These are phyloP conservation scores for Nakazawaea populi DNA, from an alignment of 805 yeast species.

Conservation along the genomic window DNA sequence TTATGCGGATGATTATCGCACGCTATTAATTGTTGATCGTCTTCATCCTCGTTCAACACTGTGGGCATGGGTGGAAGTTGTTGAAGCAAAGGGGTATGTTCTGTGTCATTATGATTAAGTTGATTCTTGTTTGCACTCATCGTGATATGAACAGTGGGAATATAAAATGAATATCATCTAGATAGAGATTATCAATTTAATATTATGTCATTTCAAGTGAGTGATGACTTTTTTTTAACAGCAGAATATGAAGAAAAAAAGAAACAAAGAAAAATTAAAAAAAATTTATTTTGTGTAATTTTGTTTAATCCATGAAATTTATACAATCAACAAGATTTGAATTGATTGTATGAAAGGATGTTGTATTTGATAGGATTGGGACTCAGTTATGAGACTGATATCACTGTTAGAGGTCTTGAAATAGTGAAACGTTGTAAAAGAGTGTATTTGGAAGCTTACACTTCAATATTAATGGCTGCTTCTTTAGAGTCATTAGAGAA, in stretches of 20 bases:
- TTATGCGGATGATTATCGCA: conserved; percentile 6
- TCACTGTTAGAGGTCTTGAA: conserved; percentile 91
- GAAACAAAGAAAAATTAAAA: no score
- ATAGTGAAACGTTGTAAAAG: conserved; percentile 77
- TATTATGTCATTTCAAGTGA: no score
- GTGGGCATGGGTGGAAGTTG: conserved; percentile 6
- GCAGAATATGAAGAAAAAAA: no score
- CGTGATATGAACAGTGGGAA: no score
- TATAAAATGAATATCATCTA: no score
- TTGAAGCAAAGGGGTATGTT: conserved; percentile 1
- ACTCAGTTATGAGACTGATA: conserved; percentile 80
- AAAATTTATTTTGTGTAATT: no score
- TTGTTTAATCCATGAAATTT: no score
- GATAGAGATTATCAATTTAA: no score
- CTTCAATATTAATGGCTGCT: conserved; percentile 94
- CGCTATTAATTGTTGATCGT: background rate
- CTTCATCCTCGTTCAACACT: background rate
- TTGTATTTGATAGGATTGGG: conserved; percentile 90
- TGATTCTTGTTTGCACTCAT: background rate
- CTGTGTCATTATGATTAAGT: background rate
- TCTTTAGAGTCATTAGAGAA: conserved; percentile 65
- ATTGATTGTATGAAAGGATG: no score
- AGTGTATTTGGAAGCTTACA: conserved; percentile 93
- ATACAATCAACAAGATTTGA: no score
- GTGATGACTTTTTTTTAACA: no score